phyloP scores from a whole-genome alignment of 1,284 basidiomycete species.

The Moesziomyces aphidis region DNA sequence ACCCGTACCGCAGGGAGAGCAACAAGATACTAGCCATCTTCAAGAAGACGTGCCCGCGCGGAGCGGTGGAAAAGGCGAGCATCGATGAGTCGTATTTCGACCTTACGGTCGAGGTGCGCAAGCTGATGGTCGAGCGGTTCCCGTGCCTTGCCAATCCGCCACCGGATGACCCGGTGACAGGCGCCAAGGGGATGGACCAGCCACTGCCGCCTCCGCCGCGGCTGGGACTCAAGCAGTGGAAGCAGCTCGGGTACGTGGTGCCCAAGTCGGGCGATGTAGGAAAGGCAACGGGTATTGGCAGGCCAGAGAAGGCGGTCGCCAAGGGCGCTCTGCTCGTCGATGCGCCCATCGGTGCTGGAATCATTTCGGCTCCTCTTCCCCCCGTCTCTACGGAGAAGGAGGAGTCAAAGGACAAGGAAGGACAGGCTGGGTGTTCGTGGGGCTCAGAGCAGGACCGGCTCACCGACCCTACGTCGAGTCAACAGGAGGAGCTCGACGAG shows the following conservation, averaged over 20 bases:
- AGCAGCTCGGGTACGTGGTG: slow-evolving; percentile 76
- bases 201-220: slow-evolving; percentile 81
- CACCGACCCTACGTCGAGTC: slow-evolving; percentile 37
- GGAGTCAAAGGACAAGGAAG: slow-evolving; percentile 26
- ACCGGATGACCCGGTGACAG: slow-evolving; percentile 23
- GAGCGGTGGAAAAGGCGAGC: slow-evolving; percentile 74
- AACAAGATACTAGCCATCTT: slow-evolving; percentile 88
- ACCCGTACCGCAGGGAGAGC: slow-evolving; percentile 91
- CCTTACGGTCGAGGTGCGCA: slow-evolving; percentile 63
- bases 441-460: slow-evolving; percentile 32
- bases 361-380: slow-evolving; percentile 23
- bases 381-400: slow-evolving; percentile 1
- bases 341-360: slow-evolving; percentile 39
- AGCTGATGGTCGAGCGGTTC: slow-evolving; percentile 67
- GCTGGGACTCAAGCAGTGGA: slow-evolving; percentile 74
- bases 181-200: slow-evolving; percentile 77
- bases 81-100: slow-evolving; percentile 72
- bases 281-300: slow-evolving; percentile 56
- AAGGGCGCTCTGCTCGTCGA: slow-evolving; percentile 43
- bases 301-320: slow-evolving; percentile 48
- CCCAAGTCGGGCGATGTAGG: slow-evolving; percentile 73
- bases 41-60: slow-evolving; percentile 78
- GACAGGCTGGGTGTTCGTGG: slow-evolving; percentile 23
- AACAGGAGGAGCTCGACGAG: slow-evolving; percentile 39
- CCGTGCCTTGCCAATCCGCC: slow-evolving; percentile 75